Conservation (phyloP, 345 rosid species). For the Carallia brachiata region DNA sequence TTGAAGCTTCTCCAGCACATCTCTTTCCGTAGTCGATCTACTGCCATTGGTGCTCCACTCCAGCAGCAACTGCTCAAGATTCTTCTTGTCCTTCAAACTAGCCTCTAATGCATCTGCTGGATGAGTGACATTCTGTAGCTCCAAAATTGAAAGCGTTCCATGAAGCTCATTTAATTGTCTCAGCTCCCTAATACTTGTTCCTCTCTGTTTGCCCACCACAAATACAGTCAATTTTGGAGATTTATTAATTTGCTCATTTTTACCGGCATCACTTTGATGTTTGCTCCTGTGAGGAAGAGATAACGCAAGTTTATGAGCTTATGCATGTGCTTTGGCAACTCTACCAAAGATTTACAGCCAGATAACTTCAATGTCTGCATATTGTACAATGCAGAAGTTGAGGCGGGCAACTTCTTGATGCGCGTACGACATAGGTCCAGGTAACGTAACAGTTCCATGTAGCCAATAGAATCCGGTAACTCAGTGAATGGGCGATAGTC, state of each 20-base stretch:
- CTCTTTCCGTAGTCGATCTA: not conserved
- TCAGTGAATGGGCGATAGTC: not conserved
- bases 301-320: slow-evolving; percentile 1
- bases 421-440: not conserved
- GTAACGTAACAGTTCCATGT: slow-evolving; percentile 10
- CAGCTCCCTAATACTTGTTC: slow-evolving; percentile 1
- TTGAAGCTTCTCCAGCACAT: not conserved
- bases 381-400: slow-evolving; percentile 5
- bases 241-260: not conserved
- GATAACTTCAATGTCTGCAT: slow-evolving; percentile 4
- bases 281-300: not conserved
- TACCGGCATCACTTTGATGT: not conserved
- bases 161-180: not conserved
- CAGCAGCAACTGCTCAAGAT: slow-evolving; percentile 2
- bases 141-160: slow-evolving; percentile 1
- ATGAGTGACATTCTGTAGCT: not conserved
- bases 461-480: slow-evolving; percentile 10
- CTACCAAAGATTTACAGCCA: not conserved
- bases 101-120: not conserved
- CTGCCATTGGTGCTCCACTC: slow-evolving; percentile 2
- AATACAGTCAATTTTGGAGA: slow-evolving; percentile 11
- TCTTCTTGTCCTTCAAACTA: slow-evolving; percentile 9
- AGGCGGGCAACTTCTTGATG: not conserved
- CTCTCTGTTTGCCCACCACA: not conserved
- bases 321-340: not conserved